These are phyloP conservation scores for Penicillium glabrum DNA, from an alignment of 2,329 filamentous ascomycete genomes.

Conservation along the genomic window DNA sequence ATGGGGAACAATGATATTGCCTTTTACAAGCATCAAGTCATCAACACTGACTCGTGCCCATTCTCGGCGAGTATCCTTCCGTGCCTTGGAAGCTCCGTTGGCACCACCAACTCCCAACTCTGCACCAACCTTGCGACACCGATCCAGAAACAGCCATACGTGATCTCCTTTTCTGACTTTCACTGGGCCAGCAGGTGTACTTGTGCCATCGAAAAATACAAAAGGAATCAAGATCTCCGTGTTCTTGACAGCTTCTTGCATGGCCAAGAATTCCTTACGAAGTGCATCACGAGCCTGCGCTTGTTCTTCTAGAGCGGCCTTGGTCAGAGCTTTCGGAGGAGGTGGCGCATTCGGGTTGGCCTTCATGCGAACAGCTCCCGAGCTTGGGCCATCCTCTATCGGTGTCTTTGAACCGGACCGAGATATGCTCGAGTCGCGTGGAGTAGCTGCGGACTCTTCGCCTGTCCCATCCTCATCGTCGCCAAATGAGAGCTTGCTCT, in stretches of 20 bases:
- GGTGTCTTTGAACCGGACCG: slow-evolving; percentile 40
- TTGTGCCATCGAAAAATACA: slow-evolving; percentile 94
- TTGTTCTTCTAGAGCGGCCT: slow-evolving; percentile 73
- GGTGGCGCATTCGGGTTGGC: slow-evolving; percentile 46
- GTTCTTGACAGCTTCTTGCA: slow-evolving; percentile 83
- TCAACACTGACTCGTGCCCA: slow-evolving; percentile 96
- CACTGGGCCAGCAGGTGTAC: slow-evolving; percentile 79
- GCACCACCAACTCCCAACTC: slow-evolving; percentile 71
- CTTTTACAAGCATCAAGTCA: slow-evolving; percentile 88
- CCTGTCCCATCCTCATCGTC: slow-evolving; percentile 63
- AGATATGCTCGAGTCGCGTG: slow-evolving; percentile 40
- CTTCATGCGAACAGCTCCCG: slow-evolving; percentile 36
- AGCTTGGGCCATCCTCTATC: slow-evolving; percentile 29
- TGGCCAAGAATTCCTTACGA: slow-evolving; percentile 74
- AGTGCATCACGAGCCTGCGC: slow-evolving; percentile 73
- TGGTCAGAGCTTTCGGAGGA: slow-evolving; percentile 75
- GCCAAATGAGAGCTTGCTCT: slow-evolving; percentile 62
- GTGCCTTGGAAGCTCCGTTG: slow-evolving; percentile 43
- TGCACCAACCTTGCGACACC: slow-evolving; percentile 85
- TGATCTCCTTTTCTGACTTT: slow-evolving; percentile 91
- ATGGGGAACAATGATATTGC: slow-evolving; percentile 89
- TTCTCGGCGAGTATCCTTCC: slow-evolving; percentile 67
- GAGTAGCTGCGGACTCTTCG: slow-evolving; percentile 37
- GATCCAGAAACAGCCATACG: slow-evolving; percentile 90
- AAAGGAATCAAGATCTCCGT: slow-evolving; percentile 91